Percentiles rank a stretch among this genome's conserved stretches.
Evolutionary conservation across 2,329 filamentous ascomycete genomes (phyloP).

Genomic region (Cladosporium velox): DNA sequence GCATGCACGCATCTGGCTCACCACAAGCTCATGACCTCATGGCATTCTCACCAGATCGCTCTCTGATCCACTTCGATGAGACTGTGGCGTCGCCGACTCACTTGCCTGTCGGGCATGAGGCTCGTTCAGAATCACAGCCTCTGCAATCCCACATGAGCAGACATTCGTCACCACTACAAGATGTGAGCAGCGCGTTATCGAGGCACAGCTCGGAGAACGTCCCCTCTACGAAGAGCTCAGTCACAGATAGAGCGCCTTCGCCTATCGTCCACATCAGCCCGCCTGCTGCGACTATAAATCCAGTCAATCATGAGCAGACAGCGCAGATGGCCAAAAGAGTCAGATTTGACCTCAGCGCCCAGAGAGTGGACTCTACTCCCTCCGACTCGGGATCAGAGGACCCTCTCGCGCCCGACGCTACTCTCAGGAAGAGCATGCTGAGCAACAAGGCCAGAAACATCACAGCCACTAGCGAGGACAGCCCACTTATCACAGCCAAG

Average conservation of each 20-base stretch:
- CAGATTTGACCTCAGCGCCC: not conserved
- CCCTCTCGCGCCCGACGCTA: not conserved
- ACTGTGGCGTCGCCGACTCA: not conserved
- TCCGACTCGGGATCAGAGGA: not conserved
- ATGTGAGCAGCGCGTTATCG: not conserved
- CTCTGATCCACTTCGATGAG: not conserved
- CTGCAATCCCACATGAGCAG: not conserved
- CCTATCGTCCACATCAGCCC: not conserved
- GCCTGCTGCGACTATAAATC: not conserved
- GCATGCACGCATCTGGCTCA: not conserved
- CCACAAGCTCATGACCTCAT: not conserved
- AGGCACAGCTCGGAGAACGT: not conserved
- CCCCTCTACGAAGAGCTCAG: not conserved
- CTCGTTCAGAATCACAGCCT: not conserved
- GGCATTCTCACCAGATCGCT: not conserved
- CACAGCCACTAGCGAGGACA: not conserved
- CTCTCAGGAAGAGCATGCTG: not conserved
- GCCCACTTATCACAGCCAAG: not conserved
- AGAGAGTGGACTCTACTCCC: not conserved
- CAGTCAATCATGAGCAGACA: not conserved
- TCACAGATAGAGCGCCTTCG: not conserved
- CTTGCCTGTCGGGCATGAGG: not conserved
- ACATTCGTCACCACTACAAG: not conserved
- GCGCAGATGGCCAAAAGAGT: not conserved
- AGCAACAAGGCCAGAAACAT: not conserved